phyloP scores from a whole-genome alignment of 164 flowering plant species.

The Piper longum region DNA sequence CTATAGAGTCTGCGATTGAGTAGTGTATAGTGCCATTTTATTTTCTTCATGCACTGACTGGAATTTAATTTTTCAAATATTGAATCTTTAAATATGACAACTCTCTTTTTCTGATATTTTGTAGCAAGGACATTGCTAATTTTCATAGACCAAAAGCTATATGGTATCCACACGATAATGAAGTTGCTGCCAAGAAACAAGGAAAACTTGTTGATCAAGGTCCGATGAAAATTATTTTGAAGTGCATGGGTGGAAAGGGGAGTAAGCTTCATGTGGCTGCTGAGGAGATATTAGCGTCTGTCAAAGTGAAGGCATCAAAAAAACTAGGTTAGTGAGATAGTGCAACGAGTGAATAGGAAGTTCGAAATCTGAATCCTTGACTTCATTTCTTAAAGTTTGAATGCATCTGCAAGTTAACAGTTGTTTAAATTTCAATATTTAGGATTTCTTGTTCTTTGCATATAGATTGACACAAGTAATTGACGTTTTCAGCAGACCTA shows the following conservation, averaged over 20 bases:
- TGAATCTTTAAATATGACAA: not conserved
- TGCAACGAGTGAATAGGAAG: too few relatives aligned
- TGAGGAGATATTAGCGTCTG: slow-evolving; percentile 58
- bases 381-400: too few relatives aligned
- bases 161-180: slow-evolving; percentile 97
- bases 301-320: slow-evolving; percentile 79
- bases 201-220: slow-evolving; percentile 57
- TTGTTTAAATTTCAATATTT: too few relatives aligned
- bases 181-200: slow-evolving; percentile 72
- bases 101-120: slow-evolving; percentile 5
- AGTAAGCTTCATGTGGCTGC: slow-evolving; percentile 78
- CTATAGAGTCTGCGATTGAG: too few relatives aligned
- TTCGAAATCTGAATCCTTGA: too few relatives aligned
- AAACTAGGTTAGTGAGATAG: slow-evolving; percentile 46
- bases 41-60: not conserved
- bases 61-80: not conserved
- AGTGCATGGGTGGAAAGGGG: slow-evolving; percentile 95
- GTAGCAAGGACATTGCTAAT: slow-evolving; percentile 89
- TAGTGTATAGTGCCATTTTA: not conserved
- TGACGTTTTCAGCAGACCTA: too few relatives aligned
- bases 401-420: too few relatives aligned
- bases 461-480: too few relatives aligned
- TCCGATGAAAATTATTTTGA: slow-evolving; percentile 76
- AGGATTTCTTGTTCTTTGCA: too few relatives aligned
- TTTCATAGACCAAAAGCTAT: slow-evolving; percentile 91